phyloP scores from a whole-genome alignment of 108 stramenopile genomes.

The Cyclotella choctawhatcheeana region DNA sequence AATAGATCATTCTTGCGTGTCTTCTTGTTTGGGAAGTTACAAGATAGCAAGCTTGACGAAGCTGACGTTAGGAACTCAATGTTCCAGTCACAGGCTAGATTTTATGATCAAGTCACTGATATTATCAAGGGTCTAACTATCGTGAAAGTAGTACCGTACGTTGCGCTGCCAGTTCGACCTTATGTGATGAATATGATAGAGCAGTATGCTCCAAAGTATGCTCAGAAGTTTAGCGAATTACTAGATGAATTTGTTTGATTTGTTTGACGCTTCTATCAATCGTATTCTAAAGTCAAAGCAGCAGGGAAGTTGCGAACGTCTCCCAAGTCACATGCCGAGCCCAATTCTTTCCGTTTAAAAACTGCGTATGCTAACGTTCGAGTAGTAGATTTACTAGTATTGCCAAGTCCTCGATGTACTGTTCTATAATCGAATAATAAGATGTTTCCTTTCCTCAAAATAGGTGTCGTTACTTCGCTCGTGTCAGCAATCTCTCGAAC shows the following conservation, averaged over 20 bases:
- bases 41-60: neutral
- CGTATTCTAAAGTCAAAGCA: slow-evolving; percentile 17
- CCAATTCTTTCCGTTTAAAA: slow-evolving; percentile 14
- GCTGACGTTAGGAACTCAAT: neutral
- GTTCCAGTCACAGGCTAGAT: neutral
- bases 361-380: slow-evolving; percentile 49
- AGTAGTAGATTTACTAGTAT: slow-evolving; percentile 22
- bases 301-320: slow-evolving; percentile 22
- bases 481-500: neutral
- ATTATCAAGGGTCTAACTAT: slow-evolving; percentile 9
- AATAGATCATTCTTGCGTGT: slow-evolving; percentile 8
- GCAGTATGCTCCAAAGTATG: neutral
- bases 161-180: neutral
- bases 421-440: slow-evolving; percentile 49
- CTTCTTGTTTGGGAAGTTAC: neutral
- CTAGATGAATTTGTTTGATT: no score
- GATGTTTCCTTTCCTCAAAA: slow-evolving; percentile 36
- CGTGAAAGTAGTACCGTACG: neutral
- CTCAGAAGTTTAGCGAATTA: neutral
- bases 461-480: slow-evolving; percentile 16
- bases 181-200: neutral
- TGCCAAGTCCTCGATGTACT: slow-evolving; percentile 43
- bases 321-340: neutral
- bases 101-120: slow-evolving; percentile 5
- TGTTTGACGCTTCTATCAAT: no score